Evolutionary conservation across 352 stramenopile species (phyloP).

Genomic region (Phytophthora pinifolia): DNA sequence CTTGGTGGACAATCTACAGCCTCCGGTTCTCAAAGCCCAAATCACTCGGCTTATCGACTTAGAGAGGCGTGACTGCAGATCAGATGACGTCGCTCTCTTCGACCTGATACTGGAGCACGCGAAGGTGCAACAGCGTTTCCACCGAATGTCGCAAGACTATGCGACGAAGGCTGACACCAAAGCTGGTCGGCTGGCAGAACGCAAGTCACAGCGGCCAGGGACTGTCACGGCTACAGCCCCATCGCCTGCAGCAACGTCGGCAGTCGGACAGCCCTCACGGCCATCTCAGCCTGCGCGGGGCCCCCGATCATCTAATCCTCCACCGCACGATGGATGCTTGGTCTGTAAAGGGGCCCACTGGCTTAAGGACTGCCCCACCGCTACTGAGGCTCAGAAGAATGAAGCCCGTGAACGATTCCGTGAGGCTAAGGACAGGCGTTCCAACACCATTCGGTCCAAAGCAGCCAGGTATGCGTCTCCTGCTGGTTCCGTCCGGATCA

Average conservation of each 20-base stretch:
- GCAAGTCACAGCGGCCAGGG: background rate
- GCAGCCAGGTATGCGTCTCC: background rate
- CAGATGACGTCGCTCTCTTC: constrained; percentile 10
- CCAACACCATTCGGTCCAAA: background rate
- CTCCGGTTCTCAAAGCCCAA: constrained; percentile 5
- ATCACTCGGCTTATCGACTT: constrained; percentile 3
- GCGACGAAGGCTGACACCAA: background rate
- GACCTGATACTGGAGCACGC: constrained; percentile 5
- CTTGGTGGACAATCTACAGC: constrained; percentile 4
- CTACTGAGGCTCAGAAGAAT: background rate
- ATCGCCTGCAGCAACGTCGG: background rate
- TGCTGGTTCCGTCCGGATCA: background rate
- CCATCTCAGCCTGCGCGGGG: background rate
- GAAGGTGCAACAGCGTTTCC: constrained; percentile 6
- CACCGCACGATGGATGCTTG: background rate
- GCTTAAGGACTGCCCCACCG: constrained; percentile 9
- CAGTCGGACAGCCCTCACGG: background rate
- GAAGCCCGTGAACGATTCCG: background rate
- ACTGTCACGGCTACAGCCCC: background rate
- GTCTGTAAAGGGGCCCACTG: constrained; percentile 7
- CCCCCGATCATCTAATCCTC: background rate
- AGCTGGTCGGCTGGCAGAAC: background rate
- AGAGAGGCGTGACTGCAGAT: constrained; percentile 7
- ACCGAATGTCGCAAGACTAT: background rate
- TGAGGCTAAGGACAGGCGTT: constrained; percentile 1